Base-by-base conservation (phyloP, 768 basidiomycete species). In the Auricularia auricula-judae region DNA sequence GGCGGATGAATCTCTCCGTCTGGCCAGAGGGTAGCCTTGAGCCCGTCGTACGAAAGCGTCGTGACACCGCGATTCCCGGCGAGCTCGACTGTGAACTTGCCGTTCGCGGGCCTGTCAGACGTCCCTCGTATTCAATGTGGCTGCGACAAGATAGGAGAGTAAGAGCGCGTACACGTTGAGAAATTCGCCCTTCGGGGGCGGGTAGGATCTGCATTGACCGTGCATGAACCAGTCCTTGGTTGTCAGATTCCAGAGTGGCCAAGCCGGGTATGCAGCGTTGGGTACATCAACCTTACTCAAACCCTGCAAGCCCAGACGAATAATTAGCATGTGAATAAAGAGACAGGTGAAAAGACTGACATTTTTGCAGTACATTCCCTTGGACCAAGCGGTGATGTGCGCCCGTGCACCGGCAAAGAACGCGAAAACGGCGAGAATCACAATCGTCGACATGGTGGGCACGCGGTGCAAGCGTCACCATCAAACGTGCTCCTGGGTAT, bases 81-180 rank as follows among this genome's bases (percentile, higher is more conserved):
- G 7, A 65, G 21, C 34, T 65, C 64, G 21, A 61, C 64, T 3
- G 64, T 65, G 36, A 65, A 65, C 36, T 43, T 39, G 36, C 59
- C 58, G 11, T 60, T 43, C 43, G 58, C 59, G 18, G 64, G 64
- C 23, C 64, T 65, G 43, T 29, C 29, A 29, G 29, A 29, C 29
- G 29, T 29, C 29, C 29, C 29, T 29, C 29, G 29, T 29, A 29
- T 29, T 29, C 29, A 29, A 29, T 35, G 58, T 16, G 5, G 33
- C 16, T 16, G 16, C 5, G n/a, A 11, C 35, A 29, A 14, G n/a
- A 11, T 11, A 62, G 14, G 4, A 21, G 21, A 11, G n/a, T 10
- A 29, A 3, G 47, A 54, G 11, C 7, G 29, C 64, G 16, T 43
- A 65, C 64, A 65, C 12, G 11, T 61, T 39, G 59, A 65, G 64